Base-by-base conservation (phyloP, 495 filamentous ascomycete species). In the Hyaloscypha variabilis region DNA sequence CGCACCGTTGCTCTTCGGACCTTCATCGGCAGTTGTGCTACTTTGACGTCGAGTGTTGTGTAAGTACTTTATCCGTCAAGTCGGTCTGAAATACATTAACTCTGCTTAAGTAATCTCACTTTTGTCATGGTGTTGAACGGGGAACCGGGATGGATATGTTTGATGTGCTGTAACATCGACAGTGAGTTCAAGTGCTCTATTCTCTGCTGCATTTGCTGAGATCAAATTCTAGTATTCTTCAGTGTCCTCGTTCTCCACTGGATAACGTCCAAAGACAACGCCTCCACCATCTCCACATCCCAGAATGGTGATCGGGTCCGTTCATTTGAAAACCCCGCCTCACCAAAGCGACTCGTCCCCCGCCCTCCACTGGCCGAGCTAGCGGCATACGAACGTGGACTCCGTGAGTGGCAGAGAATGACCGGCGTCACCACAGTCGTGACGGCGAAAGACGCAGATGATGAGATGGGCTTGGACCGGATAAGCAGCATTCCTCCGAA, bases 141-240 rank as follows among this genome's bases (percentile, higher is more conserved):
- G 42, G 83, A 86, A 63, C 83, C 78, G 4, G 82, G 78, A 30
- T 86, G 83, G 83, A 77, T 85, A 13, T 86, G 79, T 68, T 73
- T 86, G 36, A 83, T 83, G 77, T 83, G 80, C 65, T 86, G 82
- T 66, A 85, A 85, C 68, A 78, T 77, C 57, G 82, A 86, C 62
- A 81, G 80, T 82, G 60, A 64, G 78, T 70, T 14, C 28, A 10
- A 25, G 49, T 63, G 46, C 53, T 46, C 58, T 57, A 34, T 28
- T 21, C 55, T 63, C 13, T 46, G 14, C 34, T 17, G 19, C 42
- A 36, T 39, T 31, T 49, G 21, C 34, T 28, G 14, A 42, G 34
- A 11, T 39, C 58, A 42, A 36, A 19, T n/a, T 34, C 14, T 46
- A 83, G 81, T 85, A 34, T 77, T 85, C 61, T 84, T 85, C 76